Evolutionary conservation across 345 rosid genomes (phyloP).

Genomic region (Murraya koenigii): DNA sequence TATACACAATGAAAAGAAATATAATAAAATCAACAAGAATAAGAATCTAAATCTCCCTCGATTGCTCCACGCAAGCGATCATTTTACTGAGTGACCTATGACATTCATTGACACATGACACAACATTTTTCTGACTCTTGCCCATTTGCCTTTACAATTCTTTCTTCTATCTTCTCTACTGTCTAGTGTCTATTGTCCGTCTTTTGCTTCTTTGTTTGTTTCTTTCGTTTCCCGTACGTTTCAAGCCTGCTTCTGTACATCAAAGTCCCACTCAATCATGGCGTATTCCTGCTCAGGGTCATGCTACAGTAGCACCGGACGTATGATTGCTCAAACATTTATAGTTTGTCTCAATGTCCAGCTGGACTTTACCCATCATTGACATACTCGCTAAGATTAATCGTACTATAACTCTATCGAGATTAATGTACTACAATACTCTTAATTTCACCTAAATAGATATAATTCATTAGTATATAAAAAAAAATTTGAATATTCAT

Average conservation of each 20-base stretch:
- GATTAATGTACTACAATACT: too few relatives aligned
- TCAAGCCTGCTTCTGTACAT: slow-evolving; percentile 20
- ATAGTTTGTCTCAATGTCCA: background rate
- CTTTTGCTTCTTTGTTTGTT: slow-evolving; percentile 5
- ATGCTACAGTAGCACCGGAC: background rate
- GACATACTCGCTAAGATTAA: too few relatives aligned
- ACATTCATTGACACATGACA: background rate
- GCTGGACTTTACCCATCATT: too few relatives aligned
- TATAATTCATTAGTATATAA: too few relatives aligned
- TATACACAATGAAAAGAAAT: background rate
- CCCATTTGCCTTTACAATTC: slow-evolving; percentile 17
- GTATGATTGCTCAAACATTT: background rate
- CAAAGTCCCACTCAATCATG: slow-evolving; percentile 29
- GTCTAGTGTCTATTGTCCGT: background rate
- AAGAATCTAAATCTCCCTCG: slow-evolving; percentile 22
- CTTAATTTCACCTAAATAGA: too few relatives aligned
- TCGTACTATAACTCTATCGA: too few relatives aligned
- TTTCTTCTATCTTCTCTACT: background rate
- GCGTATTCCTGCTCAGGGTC: slow-evolving; percentile 1
- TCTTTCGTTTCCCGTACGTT: slow-evolving; percentile 24
- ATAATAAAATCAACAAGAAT: slow-evolving; percentile 10
- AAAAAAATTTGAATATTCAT: too few relatives aligned
- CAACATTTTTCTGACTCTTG: slow-evolving; percentile 20
- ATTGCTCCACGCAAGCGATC: slow-evolving; percentile 51
- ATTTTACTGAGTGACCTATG: slow-evolving; percentile 37